phyloP scores from a whole-genome alignment of 1,284 basidiomycete genomes.

The Xerocomus minutiporus region DNA sequence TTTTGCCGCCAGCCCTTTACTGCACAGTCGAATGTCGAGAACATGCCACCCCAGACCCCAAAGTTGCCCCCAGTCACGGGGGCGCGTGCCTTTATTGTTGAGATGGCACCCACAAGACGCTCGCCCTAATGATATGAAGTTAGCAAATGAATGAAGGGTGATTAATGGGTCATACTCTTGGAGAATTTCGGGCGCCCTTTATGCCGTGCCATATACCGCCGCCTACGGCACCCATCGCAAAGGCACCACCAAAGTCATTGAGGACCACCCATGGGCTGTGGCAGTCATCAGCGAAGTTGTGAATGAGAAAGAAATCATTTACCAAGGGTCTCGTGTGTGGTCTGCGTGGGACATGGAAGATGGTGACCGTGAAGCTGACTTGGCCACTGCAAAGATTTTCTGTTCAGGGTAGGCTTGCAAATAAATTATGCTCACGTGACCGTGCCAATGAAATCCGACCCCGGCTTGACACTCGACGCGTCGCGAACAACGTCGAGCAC shows the following conservation, averaged over 20 bases:
- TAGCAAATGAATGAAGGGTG: neutral
- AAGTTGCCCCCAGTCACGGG: conserved; percentile 98
- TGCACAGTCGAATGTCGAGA: conserved; percentile 96
- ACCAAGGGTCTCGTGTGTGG: conserved; percentile 92
- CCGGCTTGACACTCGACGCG: conserved; percentile 18
- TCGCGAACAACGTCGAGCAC: conserved; percentile 17
- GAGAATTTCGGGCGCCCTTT: conserved; percentile 96
- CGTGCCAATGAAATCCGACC: conserved; percentile 25
- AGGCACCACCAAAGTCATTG: conserved; percentile 97
- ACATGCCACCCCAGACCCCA: conserved; percentile 97
- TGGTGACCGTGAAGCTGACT: neutral
- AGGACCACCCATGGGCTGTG: conserved; percentile 95
- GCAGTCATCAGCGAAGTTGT: conserved; percentile 1
- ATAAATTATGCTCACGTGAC: conserved; percentile 22
- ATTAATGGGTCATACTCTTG: conserved; percentile 51
- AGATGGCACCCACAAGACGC: conserved; percentile 87
- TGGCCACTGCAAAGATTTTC: conserved; percentile 21
- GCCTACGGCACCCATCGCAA: conserved; percentile 92
- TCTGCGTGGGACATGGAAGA: conserved; percentile 75
- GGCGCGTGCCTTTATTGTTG: conserved; percentile 96
- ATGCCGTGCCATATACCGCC: conserved; percentile 99
- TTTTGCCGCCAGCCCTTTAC: conserved; percentile 98
- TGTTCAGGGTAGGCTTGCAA: conserved; percentile 26
- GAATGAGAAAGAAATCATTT: neutral
- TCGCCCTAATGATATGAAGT: conserved; percentile 58